Base-by-base conservation (phyloP, 352 stramenopile species). In the Globisporangium spinosum region DNA sequence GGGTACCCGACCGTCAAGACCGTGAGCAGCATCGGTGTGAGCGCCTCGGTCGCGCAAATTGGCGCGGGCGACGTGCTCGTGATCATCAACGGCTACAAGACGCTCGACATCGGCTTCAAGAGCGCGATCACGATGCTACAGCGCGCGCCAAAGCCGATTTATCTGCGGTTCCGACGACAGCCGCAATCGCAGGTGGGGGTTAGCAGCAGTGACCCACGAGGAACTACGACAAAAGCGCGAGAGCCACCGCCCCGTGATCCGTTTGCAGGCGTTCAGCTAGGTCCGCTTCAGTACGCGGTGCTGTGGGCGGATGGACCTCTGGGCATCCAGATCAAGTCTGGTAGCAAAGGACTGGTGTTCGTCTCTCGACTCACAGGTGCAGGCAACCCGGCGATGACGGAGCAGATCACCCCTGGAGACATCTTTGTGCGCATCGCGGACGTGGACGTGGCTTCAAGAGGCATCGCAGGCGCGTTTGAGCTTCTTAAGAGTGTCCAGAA, bases 271-370 rank as follows among this genome's bases (percentile, higher is more conserved):
- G 23, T 12, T 43, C 62, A 54, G 25, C 59, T 76, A 20, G 51
- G 54, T 4, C 71, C 78, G 3, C 76, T 69, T 32, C 83, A 94
- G 68, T 96, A 94, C 72, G 79, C 81, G 7, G 78, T 96, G 15
- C 58, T 91, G 22, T 96, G 88, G 88, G 71, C 77, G 22, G 81
- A 90, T 6, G 88, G 88, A 0, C 82, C 87, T 4, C 77, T 96
- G 5, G 88, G 88, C 10, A 90, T 96, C 61, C 86, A 94, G 69
- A 93, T 96, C 64, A 91, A 89, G 38, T 81, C 77, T 22, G 89
- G 80, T 3, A 78, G 68, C 49, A 76, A 89, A 54, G 78, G 83
- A 6, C 74, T 73, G 15, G 83, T 94, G n/a, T 77, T 92, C 17
- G 82, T 96, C 38, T 83, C 88, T 7, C 78, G 87, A 27, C 77